Conservation (phyloP, 495 filamentous ascomycete genomes). For the Lasiosphaeris hirsuta region DNA sequence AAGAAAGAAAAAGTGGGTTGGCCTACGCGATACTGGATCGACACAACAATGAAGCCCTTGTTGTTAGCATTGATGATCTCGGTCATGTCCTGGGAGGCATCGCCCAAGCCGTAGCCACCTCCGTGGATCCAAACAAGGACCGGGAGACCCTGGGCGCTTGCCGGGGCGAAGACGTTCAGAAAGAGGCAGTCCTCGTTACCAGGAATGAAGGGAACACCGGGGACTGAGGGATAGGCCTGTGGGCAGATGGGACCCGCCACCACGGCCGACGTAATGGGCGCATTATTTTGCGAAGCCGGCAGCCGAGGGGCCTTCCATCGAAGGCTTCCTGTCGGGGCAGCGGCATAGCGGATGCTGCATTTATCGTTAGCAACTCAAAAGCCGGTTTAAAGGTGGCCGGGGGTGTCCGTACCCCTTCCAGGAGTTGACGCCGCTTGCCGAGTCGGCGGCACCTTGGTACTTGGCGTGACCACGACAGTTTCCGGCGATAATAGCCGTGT, state of each 20-base stretch:
- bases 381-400: no score
- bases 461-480: slow-evolving; percentile 24
- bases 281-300: neutral
- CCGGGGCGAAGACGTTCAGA: slow-evolving; percentile 39
- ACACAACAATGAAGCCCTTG: slow-evolving; percentile 41
- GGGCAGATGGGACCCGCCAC: slow-evolving; percentile 21
- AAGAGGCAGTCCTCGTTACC: slow-evolving; percentile 44
- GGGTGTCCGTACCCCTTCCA: slow-evolving; percentile 36
- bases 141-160: slow-evolving; percentile 32
- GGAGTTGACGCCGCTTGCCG: slow-evolving; percentile 33
- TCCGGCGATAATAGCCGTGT: neutral
- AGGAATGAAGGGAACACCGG: slow-evolving; percentile 10
- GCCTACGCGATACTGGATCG: slow-evolving; percentile 42
- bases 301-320: slow-evolving; percentile 34
- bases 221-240: slow-evolving; percentile 17
- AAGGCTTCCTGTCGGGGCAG: slow-evolving; percentile 24
- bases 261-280: slow-evolving; percentile 15
- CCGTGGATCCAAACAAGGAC: slow-evolving; percentile 49
- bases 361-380: no score
- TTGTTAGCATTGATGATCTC: slow-evolving; percentile 46
- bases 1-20: neutral
- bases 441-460: slow-evolving; percentile 35
- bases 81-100: slow-evolving; percentile 33
- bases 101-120: slow-evolving; percentile 44
- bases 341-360: slow-evolving; percentile 31